Base-by-base conservation (phyloP, 225 moss, liverwort and hornwort genomes). In the Marchantia polymorpha region DNA sequence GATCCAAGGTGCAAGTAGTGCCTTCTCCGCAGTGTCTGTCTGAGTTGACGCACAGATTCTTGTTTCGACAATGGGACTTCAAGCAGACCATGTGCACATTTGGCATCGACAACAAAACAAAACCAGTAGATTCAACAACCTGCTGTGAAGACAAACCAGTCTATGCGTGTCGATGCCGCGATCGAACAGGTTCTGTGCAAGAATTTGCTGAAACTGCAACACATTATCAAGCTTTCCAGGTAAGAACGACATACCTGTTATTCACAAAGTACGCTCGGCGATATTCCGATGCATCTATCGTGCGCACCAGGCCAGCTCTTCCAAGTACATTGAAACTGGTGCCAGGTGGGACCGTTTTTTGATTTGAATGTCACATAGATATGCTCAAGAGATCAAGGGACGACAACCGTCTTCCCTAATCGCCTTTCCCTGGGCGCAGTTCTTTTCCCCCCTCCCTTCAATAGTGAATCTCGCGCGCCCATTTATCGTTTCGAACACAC, bases 21-120 rank as follows among this genome's bases (percentile, higher is more conserved):
- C 65, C 25, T 65, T 65, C 26, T 69, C 69, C 69, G 69, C 47
- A 48, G 19, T 39, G 5, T 69, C 7, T 69, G 69, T 69, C 47
- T 19, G 27, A 48, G 3, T 46, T 68, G 16, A 69, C 47, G 69
- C 69, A 46, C 19, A 69, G 69, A 69, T 48, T 69, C 47, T 69
- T 46, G 17, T n/a, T 46, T 15, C 31, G 15, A 46, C 15, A 13
- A 12, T 13, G 19, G 19, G 56, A 56, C 56, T 56, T 56, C 56
- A 56, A 56, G 1, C 56, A 56, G 56, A 13, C 13, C 56, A 56
- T 46, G 69, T 69, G 46, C 16, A 11, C 16, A 69, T 69, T 20
- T 48, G 69, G 69, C 39, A 46, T 69, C 7, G 6, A 69, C 69
- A 69, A 46, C 69, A 67, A 69, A 47, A 14, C 69, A 69, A 46